Conservation (phyloP, 768 basidiomycete genomes). For the Amanita fuliginea region DNA sequence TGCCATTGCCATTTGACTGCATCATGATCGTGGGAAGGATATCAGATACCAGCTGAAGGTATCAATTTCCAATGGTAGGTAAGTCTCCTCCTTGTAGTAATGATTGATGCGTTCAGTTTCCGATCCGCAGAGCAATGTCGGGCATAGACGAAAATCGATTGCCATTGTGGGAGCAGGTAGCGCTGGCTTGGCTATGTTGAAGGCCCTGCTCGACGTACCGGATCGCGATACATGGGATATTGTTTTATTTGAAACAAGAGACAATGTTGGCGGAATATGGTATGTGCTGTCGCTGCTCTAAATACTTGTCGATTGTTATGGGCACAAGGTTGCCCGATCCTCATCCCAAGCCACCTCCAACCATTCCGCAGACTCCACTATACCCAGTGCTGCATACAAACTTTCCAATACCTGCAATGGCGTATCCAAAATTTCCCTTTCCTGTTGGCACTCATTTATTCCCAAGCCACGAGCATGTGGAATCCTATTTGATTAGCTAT, state of each 20-base stretch:
- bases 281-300: constrained; percentile 10
- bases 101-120: neutral
- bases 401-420: constrained; percentile 46
- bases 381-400: constrained; percentile 46
- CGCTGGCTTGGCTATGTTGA: constrained; percentile 42
- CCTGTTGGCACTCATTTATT: constrained; percentile 39
- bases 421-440: constrained; percentile 42
- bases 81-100: no score
- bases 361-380: constrained; percentile 41
- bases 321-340: constrained; percentile 23
- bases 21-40: no score
- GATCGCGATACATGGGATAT: constrained; percentile 32
- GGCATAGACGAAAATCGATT: constrained; percentile 27
- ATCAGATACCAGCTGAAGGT: no score
- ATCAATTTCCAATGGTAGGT: no score
- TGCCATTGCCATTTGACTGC: no score
- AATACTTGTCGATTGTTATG: neutral
- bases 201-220: constrained; percentile 37
- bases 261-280: constrained; percentile 48
- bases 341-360: constrained; percentile 24
- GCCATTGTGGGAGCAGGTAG: constrained; percentile 50
- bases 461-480: constrained; percentile 33
- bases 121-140: constrained; percentile 3
- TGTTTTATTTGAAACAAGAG: constrained; percentile 41
- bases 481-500: constrained; percentile 29